A percentile compares a stretch with the other conserved stretches of the same genome.
Conservation (phyloP, 1,284 basidiomycete genomes). For the Inonotus hispidus region DNA sequence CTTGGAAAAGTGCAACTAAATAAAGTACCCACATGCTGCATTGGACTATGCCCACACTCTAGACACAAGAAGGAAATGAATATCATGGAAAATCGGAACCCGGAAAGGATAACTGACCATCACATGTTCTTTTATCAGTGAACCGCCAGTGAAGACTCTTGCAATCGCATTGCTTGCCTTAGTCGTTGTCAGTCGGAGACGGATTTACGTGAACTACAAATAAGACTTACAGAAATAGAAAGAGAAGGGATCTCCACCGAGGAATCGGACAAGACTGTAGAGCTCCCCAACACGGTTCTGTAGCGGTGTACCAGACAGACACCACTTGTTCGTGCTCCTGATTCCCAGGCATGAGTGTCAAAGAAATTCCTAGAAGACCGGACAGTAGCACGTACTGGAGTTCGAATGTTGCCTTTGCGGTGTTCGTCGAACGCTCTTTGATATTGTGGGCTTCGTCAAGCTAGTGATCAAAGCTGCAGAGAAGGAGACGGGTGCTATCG, state of each 20-base stretch:
- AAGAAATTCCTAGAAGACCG: background rate
- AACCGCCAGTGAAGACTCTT: constrained; percentile 92
- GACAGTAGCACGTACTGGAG: constrained; percentile 37
- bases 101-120: constrained; percentile 45
- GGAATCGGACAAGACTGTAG: constrained; percentile 91
- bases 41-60: constrained; percentile 91
- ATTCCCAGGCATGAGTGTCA: background rate
- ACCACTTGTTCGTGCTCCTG: constrained; percentile 80
- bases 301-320: constrained; percentile 95
- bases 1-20: background rate
- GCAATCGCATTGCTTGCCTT: constrained; percentile 79
- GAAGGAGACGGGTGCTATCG: background rate
- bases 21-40: constrained; percentile 76
- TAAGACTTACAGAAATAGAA: constrained; percentile 82
- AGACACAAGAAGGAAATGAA: background rate
- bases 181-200: constrained; percentile 16
- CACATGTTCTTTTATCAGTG: constrained; percentile 76
- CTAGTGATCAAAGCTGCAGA: constrained; percentile 31
- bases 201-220: constrained; percentile 4
- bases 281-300: constrained; percentile 97
- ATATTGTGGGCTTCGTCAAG: constrained; percentile 99
- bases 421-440: constrained; percentile 92
- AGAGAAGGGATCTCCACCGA: constrained; percentile 88
- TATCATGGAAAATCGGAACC: background rate
- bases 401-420: constrained; percentile 94